Base-by-base conservation (phyloP, 257 asterid species). In the Solanum clarkiae region DNA sequence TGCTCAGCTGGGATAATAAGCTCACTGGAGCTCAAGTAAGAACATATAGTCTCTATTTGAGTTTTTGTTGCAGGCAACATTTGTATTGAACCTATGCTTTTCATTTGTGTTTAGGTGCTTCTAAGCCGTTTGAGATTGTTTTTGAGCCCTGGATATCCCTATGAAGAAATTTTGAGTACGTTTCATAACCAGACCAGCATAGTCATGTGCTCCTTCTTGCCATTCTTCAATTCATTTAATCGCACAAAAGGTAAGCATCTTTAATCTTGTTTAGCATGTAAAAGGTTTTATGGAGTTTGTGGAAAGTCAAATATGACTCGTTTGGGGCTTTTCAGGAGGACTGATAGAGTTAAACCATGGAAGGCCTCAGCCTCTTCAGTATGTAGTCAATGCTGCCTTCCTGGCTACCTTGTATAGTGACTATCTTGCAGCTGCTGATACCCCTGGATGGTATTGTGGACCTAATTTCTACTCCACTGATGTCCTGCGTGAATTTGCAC, bases 391-490 rank as follows among this genome's bases (percentile, higher is more conserved):
- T 89, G 95, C 98, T n/a, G 99, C 98, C n/a, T 96, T 93, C 93
- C 87, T 96, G 47, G 98, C 99, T 40, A 89, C 96, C 56, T 80
- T 96, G 89, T 96, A 91, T 81, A 92, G 97, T 18, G 99, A 96
- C 88, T 96, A 94, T 84, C 95, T 96, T 92, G 92, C 86, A 26
- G 98, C 99, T 71, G 97, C 97, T 3, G 98, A 96, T 83, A 93
- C 97, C 12, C 99, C 99, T 45, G 99, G 99, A 32, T 96, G 99
- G 99, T 91, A 94, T 32, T 96, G 99, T 87, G 99, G 99, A 77
- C 99, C 99, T 82, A 92, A 82, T 82, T 96, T 96, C 94, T 96
- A 93, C 91, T 92, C 98, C 22, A 88, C 89, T 3, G 93, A 95
- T 60, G 92, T 91, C 89, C 93, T 96, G 63, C 95, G 98, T 8